Evolutionary conservation across 2,329 filamentous ascomycete genomes (phyloP).

Genomic region (Chalaropsis ovoidea): DNA sequence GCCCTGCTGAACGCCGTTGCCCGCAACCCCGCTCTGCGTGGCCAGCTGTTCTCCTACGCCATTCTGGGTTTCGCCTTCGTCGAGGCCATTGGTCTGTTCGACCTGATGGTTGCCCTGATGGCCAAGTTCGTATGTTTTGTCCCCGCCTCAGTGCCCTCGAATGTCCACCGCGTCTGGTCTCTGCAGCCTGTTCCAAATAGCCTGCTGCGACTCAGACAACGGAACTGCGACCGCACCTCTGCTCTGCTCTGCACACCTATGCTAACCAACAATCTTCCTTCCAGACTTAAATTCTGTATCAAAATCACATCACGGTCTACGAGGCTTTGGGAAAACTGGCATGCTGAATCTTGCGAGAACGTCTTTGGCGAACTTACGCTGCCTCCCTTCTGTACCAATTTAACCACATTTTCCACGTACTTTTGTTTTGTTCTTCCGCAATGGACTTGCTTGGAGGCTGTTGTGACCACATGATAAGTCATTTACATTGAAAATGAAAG

Average conservation of each 20-base stretch:
- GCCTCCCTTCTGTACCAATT: constrained; percentile 26
- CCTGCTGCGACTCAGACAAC: background rate
- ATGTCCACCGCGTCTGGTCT: background rate
- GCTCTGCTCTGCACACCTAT: background rate
- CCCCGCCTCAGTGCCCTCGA: background rate
- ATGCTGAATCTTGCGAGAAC: constrained; percentile 26
- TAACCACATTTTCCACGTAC: constrained; percentile 26
- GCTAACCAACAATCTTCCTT: constrained; percentile 1
- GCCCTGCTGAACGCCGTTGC: constrained; percentile 80
- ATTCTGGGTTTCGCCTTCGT: constrained; percentile 94
- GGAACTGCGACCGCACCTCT: background rate
- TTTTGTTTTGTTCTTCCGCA: constrained; percentile 19
- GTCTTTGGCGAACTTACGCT: constrained; percentile 25
- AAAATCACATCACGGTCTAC: constrained; percentile 26
- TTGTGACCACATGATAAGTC: constrained; percentile 20
- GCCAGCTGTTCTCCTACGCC: constrained; percentile 92
- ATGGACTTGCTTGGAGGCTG: constrained; percentile 14
- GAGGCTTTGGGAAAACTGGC: constrained; percentile 26
- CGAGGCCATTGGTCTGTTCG: constrained; percentile 82
- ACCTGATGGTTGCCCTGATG: constrained; percentile 88
- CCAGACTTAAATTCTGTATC: constrained; percentile 26
- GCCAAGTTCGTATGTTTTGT: constrained; percentile 65
- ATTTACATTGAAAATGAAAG: constrained; percentile 19
- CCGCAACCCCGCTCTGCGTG: constrained; percentile 88
- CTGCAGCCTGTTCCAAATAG: background rate